Conservation (phyloP, 306 rosid species). For the Casuarina cunninghamiana region DNA sequence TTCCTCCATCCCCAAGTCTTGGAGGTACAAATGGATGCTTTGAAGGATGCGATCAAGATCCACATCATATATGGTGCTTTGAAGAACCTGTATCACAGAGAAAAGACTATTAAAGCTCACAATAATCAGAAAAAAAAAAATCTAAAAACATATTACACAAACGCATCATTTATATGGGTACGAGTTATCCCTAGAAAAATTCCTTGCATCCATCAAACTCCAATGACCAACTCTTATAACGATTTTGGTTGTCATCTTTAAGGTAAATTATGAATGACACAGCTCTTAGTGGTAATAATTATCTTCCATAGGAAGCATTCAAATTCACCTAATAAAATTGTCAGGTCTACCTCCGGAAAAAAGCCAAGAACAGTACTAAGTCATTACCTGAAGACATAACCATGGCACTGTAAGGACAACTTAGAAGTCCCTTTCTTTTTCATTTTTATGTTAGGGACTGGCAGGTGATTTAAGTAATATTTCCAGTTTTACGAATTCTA, state of each 20-base stretch:
- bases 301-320: background rate
- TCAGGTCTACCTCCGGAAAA: background rate
- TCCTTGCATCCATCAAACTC: background rate
- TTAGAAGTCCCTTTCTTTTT: no score
- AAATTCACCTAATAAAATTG: background rate
- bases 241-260: constrained; percentile 7
- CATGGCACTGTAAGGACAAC: background rate
- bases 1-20: constrained; percentile 99
- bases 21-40: constrained; percentile 96
- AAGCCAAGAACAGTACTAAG: background rate
- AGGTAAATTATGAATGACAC: constrained; percentile 1
- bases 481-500: background rate
- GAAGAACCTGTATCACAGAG: constrained; percentile 72
- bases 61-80: constrained; percentile 91
- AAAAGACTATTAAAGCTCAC: background rate
- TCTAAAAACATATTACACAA: background rate
- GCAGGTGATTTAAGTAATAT: background rate
- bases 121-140: background rate
- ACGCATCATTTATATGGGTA: background rate
- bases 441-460: no score
- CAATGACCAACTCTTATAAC: background rate
- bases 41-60: constrained; percentile 95
- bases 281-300: background rate
- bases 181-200: background rate
- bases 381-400: background rate